Conservation (phyloP, 2,329 filamentous ascomycete genomes). For the Trichophyton rubrum region DNA sequence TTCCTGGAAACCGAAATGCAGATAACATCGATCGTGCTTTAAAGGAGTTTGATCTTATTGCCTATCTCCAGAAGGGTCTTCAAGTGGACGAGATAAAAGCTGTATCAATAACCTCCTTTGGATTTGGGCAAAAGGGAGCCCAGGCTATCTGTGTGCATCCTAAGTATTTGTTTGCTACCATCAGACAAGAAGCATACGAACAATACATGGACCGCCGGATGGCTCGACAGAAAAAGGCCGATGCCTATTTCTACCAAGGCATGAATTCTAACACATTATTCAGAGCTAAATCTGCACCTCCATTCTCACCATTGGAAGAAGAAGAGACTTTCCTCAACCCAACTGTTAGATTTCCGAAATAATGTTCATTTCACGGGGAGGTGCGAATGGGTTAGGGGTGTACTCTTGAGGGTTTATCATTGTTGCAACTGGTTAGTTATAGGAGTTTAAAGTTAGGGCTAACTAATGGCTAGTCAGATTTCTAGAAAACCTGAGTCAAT, state of each 20-base stretch:
- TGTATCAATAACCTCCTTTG: conserved; percentile 32
- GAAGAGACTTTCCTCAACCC: conserved; percentile 1
- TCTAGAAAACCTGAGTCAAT: too few relatives aligned
- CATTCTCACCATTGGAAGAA: not conserved
- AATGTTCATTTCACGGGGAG: not conserved
- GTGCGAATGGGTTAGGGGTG: too few relatives aligned
- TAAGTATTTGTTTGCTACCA: conserved; percentile 19
- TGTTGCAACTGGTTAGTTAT: too few relatives aligned
- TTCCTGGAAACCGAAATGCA: conserved; percentile 29
- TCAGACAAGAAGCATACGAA: not conserved
- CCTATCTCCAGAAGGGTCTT: conserved; percentile 22
- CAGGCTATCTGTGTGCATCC: conserved; percentile 28
- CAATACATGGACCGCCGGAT: not conserved
- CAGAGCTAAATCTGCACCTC: conserved; percentile 3
- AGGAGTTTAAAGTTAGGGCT: too few relatives aligned
- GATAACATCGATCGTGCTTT: conserved; percentile 27
- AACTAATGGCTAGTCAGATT: too few relatives aligned
- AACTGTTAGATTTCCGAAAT: not conserved
- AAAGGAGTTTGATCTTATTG: conserved; percentile 21
- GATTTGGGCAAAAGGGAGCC: conserved; percentile 36
- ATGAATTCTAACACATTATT: conserved; percentile 4
- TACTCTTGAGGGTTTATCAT: too few relatives aligned
- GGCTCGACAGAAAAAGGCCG: not conserved
- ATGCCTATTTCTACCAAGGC: conserved; percentile 1
- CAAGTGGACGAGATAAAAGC: conserved; percentile 22